Percentiles rank a stretch among this genome's conserved stretches.
Evolutionary conservation across 495 filamentous ascomycete species (phyloP).

Genomic region (Aspergillus nidulans): DNA sequence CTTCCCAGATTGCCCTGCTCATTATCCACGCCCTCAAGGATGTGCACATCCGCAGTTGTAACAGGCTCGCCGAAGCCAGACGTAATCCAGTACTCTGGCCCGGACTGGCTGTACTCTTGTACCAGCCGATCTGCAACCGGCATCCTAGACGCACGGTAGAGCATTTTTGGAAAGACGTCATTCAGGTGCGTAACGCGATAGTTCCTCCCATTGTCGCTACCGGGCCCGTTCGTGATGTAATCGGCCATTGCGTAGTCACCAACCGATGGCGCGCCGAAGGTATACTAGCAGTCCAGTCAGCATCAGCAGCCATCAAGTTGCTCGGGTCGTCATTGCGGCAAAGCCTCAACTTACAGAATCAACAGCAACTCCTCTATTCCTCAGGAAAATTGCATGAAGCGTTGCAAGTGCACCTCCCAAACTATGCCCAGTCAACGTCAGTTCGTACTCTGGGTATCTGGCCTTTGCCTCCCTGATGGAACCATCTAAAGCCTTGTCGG

Average conservation of each 20-base stretch:
- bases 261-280: conserved; percentile 58
- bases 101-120: conserved; percentile 46
- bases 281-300: conserved; percentile 37
- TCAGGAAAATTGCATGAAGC: conserved; percentile 48
- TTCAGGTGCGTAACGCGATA: conserved; percentile 57
- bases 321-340: too few species aligned
- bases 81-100: conserved; percentile 55
- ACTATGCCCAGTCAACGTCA: conserved; percentile 57
- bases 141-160: conserved; percentile 25
- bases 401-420: conserved; percentile 57
- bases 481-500: conserved; percentile 26
- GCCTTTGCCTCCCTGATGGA: conserved; percentile 12
- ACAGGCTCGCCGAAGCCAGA: conserved; percentile 21
- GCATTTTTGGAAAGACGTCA: conserved; percentile 56
- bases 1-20: conserved; percentile 32
- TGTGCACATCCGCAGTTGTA: conserved; percentile 25
- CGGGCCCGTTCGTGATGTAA: conserved; percentile 38
- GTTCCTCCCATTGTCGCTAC: conserved; percentile 22
- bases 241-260: conserved; percentile 46
- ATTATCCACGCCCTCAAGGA: conserved; percentile 20
- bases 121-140: conserved; percentile 13
- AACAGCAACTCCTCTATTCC: conserved; percentile 27
- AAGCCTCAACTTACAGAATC: background rate
- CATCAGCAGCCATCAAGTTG: too few species aligned
- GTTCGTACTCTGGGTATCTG: conserved; percentile 38